Conservation (phyloP, 306 rosid genomes). For the Sophora flavescens region DNA sequence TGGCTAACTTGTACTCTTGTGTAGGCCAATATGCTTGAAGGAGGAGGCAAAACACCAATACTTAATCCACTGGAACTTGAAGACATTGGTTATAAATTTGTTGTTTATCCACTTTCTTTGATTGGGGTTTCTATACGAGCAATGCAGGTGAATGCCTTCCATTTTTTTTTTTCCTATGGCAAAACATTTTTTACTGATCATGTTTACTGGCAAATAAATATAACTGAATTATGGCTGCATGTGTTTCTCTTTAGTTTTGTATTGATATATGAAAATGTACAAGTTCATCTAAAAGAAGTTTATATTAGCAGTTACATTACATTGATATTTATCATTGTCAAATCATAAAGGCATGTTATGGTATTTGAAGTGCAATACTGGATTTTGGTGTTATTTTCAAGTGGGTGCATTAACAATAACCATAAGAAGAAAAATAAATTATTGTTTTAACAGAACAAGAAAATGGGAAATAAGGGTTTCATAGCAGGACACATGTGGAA, state of each 20-base stretch:
- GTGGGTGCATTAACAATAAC: too few relatives aligned
- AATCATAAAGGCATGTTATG: not conserved
- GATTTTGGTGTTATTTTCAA: not conserved
- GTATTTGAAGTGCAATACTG: not conserved
- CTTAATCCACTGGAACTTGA: slow-evolving; percentile 80
- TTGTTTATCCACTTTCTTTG: slow-evolving; percentile 90
- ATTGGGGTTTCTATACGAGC: slow-evolving; percentile 89
- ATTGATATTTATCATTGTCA: not conserved
- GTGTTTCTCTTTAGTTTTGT: not conserved
- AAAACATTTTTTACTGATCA: not conserved
- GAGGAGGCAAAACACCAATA: slow-evolving; percentile 95
- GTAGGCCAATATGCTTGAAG: slow-evolving; percentile 98
- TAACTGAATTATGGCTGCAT: not conserved
- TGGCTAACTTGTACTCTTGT: slow-evolving; percentile 41
- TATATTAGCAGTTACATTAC: not conserved
- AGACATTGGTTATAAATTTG: slow-evolving; percentile 82
- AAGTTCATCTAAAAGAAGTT: not conserved
- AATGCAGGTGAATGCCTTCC: slow-evolving; percentile 77
- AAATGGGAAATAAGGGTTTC: too few relatives aligned
- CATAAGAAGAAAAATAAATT: too few relatives aligned
- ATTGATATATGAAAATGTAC: not conserved
- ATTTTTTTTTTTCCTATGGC: slow-evolving; percentile 4
- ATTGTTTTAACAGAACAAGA: too few relatives aligned
- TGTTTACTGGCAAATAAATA: not conserved
- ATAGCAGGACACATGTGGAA: too few relatives aligned